phyloP scores from a whole-genome alignment of 2,329 filamentous ascomycete species.

The Apiospora kogelbergensis region DNA sequence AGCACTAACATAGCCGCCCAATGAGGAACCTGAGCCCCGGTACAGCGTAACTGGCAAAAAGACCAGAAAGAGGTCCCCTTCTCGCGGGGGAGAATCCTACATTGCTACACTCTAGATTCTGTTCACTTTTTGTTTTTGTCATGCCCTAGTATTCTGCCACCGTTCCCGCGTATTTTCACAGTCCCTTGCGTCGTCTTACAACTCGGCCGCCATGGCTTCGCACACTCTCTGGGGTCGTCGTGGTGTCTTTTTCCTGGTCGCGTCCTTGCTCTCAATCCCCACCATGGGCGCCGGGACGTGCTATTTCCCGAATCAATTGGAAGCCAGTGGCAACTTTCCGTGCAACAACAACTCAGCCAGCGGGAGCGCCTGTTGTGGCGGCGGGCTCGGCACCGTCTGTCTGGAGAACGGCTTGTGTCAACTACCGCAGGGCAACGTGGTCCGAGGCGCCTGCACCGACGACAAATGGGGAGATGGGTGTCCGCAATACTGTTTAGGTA shows the following conservation, averaged over 20 bases:
- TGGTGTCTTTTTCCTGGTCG: neutral
- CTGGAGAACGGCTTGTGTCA: constrained; percentile 23
- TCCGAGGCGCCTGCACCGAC: neutral
- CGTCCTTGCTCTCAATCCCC: neutral
- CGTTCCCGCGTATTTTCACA: neutral
- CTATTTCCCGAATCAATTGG: neutral
- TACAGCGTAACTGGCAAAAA: too few species aligned
- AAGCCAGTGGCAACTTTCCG: neutral
- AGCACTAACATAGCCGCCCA: too few species aligned
- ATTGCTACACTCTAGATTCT: too few species aligned
- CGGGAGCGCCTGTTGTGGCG: constrained; percentile 22
- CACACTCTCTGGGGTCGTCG: neutral
- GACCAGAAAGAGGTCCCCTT: too few species aligned
- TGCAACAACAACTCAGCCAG: neutral
- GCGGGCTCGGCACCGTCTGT: constrained; percentile 20
- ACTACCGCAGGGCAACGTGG: neutral
- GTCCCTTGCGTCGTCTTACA: neutral
- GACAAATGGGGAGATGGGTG: neutral
- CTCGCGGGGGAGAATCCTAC: too few species aligned
- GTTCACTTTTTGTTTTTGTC: too few species aligned
- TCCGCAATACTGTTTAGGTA: neutral
- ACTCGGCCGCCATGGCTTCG: neutral
- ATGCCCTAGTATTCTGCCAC: neutral
- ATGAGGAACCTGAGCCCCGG: too few species aligned
- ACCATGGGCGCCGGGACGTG: neutral